phyloP scores from a whole-genome alignment of 1,139 yeast species.

The Yamadazyma aaseri region DNA sequence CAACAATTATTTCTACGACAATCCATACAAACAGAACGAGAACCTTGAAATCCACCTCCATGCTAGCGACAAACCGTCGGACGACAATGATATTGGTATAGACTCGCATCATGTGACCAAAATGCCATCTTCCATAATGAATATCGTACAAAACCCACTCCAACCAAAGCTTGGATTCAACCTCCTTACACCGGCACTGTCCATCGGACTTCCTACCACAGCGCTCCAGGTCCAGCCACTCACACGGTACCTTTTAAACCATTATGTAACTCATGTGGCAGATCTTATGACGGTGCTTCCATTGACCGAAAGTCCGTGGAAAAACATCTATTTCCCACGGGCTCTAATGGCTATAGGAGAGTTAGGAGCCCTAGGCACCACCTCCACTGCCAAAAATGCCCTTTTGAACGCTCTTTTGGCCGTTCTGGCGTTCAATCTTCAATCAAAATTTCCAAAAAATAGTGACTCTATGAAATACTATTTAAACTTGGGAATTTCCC shows the following conservation, averaged over 20 bases:
- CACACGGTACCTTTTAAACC: slow-evolving; percentile 66
- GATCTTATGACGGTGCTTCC: slow-evolving; percentile 88
- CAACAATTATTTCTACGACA: slow-evolving; percentile 42
- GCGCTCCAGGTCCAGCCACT: slow-evolving; percentile 66
- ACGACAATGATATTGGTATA: slow-evolving; percentile 36
- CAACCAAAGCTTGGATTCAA: slow-evolving; percentile 46
- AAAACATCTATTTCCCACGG: slow-evolving; percentile 76
- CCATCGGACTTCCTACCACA: slow-evolving; percentile 53
- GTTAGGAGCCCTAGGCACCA: slow-evolving; percentile 67
- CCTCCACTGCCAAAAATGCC: slow-evolving; percentile 77
- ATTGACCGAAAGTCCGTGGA: slow-evolving; percentile 84
- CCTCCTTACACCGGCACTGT: slow-evolving; percentile 21
- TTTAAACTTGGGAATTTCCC: slow-evolving; percentile 66
- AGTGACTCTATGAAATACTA: slow-evolving; percentile 68
- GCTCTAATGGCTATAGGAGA: slow-evolving; percentile 84
- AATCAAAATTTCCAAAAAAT: slow-evolving; percentile 62
- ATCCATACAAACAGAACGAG: slow-evolving; percentile 43
- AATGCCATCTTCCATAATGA: slow-evolving; percentile 48
- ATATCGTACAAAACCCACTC: slow-evolving; percentile 44
- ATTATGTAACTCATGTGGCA: slow-evolving; percentile 78
- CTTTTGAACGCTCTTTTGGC: slow-evolving; percentile 77
- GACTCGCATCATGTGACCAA: slow-evolving; percentile 32
- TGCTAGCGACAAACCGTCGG: slow-evolving; percentile 27
- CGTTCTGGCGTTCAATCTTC: slow-evolving; percentile 78
- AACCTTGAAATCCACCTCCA: slow-evolving; percentile 46